phyloP scores from a whole-genome alignment of 768 basidiomycete genomes.

The Hypsizygus marmoreus region DNA sequence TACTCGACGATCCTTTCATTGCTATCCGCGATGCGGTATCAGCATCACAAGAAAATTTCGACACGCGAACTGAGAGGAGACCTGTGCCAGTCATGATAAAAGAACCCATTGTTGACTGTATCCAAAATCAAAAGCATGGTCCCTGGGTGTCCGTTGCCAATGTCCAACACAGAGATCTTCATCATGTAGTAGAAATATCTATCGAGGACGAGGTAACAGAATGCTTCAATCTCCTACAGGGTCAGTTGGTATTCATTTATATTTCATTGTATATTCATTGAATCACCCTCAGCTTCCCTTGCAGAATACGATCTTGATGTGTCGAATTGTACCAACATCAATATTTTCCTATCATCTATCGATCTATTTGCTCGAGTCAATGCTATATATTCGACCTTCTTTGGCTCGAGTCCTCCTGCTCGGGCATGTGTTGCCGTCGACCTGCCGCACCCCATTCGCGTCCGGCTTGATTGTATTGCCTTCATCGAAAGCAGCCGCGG shows the following conservation, averaged over 20 bases:
- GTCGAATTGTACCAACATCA: slow-evolving; percentile 72
- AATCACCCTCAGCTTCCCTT: slow-evolving; percentile 51
- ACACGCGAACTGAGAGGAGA: no score
- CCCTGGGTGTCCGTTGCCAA: slow-evolving; percentile 75
- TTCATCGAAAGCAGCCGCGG: slow-evolving; percentile 40
- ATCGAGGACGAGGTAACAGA: slow-evolving; percentile 71
- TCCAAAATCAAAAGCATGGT: slow-evolving; percentile 42
- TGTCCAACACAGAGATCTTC: slow-evolving; percentile 36
- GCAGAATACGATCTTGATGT: slow-evolving; percentile 47
- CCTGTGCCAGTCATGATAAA: no score
- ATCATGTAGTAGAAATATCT: slow-evolving; percentile 28
- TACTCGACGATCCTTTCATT: slow-evolving; percentile 50
- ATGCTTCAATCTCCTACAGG: slow-evolving; percentile 67
- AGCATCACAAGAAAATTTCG: slow-evolving; percentile 10
- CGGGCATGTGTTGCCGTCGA: slow-evolving; percentile 91
- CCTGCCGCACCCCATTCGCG: slow-evolving; percentile 54
- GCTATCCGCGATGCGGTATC: slow-evolving; percentile 25
- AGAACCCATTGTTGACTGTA: no score
- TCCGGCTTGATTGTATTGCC: slow-evolving; percentile 84
- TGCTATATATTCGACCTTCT: slow-evolving; percentile 74
- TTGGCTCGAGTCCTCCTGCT: slow-evolving; percentile 90
- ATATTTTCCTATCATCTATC: slow-evolving; percentile 82
- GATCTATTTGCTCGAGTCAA: slow-evolving; percentile 79
- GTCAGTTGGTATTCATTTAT: slow-evolving; percentile 38
- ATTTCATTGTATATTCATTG: not conserved